Percentiles rank a stretch among this genome's conserved stretches.
Conservation (phyloP, 2,329 filamentous ascomycete species). For the Fusarium devonianum region DNA sequence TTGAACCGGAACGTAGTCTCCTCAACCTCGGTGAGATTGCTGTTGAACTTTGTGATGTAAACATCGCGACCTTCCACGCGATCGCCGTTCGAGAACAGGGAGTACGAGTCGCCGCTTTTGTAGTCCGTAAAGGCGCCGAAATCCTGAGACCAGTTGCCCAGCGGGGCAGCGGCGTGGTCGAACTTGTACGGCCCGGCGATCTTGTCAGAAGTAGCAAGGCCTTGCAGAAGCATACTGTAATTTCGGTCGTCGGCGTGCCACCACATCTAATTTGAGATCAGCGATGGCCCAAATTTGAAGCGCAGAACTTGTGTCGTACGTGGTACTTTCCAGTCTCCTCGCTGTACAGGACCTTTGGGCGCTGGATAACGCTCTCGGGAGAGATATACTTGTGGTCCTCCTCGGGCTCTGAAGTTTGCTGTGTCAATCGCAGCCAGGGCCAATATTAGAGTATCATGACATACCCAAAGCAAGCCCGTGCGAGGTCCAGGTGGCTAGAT, state of each 20-base stretch:
- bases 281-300: too few relatives aligned
- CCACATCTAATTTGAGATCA: conserved; percentile 61
- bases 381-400: conserved; percentile 63
- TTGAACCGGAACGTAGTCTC: conserved; percentile 62
- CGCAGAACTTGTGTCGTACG: conserved; percentile 45
- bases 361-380: conserved; percentile 64
- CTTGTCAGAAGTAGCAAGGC: conserved; percentile 60
- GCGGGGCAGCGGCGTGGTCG: conserved; percentile 59
- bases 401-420: conserved; percentile 52
- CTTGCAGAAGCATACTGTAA: conserved; percentile 64
- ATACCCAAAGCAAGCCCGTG: conserved; percentile 64
- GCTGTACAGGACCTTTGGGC: conserved; percentile 68
- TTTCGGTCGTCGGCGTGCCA: conserved; percentile 68
- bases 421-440: not conserved
- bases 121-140: conserved; percentile 68
- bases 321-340: conserved; percentile 62
- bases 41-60: conserved; percentile 62
- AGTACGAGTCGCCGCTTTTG: conserved; percentile 62
- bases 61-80: conserved; percentile 61
- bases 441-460: too few relatives aligned
- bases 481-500: conserved; percentile 65
- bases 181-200: conserved; percentile 63
- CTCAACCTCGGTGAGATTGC: conserved; percentile 58
- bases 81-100: conserved; percentile 68
- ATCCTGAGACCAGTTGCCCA: conserved; percentile 70